Evolutionary conservation across 192 early-diverging fungal species (phyloP).

Genomic region (Dissophora ornata): DNA sequence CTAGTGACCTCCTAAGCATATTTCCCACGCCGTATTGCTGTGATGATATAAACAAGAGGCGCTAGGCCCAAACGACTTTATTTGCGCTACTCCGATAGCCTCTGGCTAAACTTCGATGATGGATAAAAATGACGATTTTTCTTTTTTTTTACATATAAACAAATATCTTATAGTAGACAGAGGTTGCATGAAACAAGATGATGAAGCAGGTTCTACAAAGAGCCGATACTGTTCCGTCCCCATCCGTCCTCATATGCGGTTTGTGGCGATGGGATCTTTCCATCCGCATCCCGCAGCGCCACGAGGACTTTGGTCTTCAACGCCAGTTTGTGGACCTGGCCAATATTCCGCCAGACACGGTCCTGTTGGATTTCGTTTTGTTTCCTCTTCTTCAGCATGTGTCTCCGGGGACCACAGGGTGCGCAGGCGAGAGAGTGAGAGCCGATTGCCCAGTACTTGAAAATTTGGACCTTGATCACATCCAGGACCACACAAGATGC

Average conservation of each 20-base stretch:
- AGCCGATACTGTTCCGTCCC: slow-evolving; percentile 25
- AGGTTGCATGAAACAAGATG: no score
- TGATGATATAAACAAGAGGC: no score
- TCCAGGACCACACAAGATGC: slow-evolving; percentile 86
- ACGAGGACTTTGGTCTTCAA: slow-evolving; percentile 27
- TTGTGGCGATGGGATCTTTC: slow-evolving; percentile 13
- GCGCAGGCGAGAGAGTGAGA: slow-evolving; percentile 10
- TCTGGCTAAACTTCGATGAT: no score
- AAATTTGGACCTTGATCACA: slow-evolving; percentile 88
- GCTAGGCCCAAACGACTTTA: no score
- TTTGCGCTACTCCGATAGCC: no score
- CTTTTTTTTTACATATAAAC: no score
- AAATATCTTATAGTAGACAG: no score
- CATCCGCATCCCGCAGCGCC: slow-evolving; percentile 16
- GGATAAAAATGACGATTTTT: no score
- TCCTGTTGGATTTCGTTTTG: slow-evolving; percentile 18
- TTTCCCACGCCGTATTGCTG: no score
- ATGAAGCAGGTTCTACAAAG: no score
- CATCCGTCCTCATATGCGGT: slow-evolving; percentile 28
- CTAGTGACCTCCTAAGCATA: no score
- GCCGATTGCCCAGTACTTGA: slow-evolving; percentile 88
- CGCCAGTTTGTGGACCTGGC: not conserved
- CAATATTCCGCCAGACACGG: slow-evolving; percentile 27
- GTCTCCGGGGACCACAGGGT: slow-evolving; percentile 16
- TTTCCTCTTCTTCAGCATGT: slow-evolving; percentile 29